These are phyloP conservation scores for Penicillium coffeae DNA, from an alignment of 495 filamentous ascomycete genomes.

Conservation along the genomic window DNA sequence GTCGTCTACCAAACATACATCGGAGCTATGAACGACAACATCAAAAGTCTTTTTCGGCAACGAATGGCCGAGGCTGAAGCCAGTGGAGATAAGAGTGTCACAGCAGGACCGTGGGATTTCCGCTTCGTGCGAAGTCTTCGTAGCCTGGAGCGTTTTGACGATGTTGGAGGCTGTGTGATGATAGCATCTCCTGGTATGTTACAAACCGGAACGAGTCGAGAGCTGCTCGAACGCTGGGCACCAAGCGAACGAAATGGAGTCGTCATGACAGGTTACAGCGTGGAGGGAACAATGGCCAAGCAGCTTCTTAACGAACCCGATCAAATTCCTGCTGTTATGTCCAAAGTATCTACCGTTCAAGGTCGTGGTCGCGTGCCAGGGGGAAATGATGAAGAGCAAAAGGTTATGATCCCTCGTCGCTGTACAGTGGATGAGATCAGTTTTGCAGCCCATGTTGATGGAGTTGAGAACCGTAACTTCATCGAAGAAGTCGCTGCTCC, in stretches of 20 bases:
- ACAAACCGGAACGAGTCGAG: slow-evolving; percentile 88
- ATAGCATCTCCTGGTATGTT: slow-evolving; percentile 96
- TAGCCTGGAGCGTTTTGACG: slow-evolving; percentile 90
- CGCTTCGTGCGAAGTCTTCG: slow-evolving; percentile 85
- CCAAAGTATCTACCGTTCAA: slow-evolving; percentile 53
- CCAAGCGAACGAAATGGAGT: slow-evolving; percentile 93
- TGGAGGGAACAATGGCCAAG: slow-evolving; percentile 98
- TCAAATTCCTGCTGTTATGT: slow-evolving; percentile 89
- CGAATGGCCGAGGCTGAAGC: slow-evolving; percentile 83
- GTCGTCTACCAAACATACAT: slow-evolving; percentile 97
- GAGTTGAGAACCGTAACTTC: slow-evolving; percentile 90
- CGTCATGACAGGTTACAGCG: slow-evolving; percentile 95
- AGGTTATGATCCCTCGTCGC: slow-evolving; percentile 85
- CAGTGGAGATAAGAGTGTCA: slow-evolving; percentile 63
- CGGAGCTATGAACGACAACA: slow-evolving; percentile 97
- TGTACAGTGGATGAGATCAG: slow-evolving; percentile 90
- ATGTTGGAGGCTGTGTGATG: slow-evolving; percentile 95
- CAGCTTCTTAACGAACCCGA: slow-evolving; percentile 89
- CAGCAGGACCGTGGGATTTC: slow-evolving; percentile 93
- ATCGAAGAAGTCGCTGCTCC: slow-evolving; percentile 88
- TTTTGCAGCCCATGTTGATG: slow-evolving; percentile 96
- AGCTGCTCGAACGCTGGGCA: slow-evolving; percentile 91
- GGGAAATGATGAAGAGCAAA: slow-evolving; percentile 58
- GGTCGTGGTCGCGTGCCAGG: slow-evolving; percentile 49
- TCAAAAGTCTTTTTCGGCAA: slow-evolving; percentile 83